Evolutionary conservation across 345 rosid species (phyloP), one percentile per base, ranked within the genome.

Genomic region (Rhizophora mangle): DNA sequence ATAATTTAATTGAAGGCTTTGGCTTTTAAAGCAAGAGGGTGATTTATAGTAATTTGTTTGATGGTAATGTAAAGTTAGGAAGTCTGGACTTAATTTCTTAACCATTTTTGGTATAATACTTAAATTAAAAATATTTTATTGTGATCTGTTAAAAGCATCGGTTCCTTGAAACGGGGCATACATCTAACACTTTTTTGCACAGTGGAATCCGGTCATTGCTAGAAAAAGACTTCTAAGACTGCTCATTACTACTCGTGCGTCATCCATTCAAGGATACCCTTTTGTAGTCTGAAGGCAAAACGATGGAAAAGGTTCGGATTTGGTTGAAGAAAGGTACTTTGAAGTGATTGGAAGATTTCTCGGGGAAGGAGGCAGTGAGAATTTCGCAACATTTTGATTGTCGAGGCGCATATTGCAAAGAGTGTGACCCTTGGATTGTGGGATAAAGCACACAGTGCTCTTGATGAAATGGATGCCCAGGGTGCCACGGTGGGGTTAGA

Each of bases 391-490:
- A 57, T 72, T 81, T 91, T 1, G 89, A 89, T 94, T 61, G 72
- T 72, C 31, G 86, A 89, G 73, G 85, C 95, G 76, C 96, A 88
- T 66, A 89, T 70, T 91, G 36, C 7, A 32, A 32, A 32, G 36
- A 32, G 89, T 81, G 85, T 94, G 5, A 79, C 55, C 60, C 90
- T 89, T 58, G 96, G 96, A 58, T 77, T 83, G 46, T 85, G 93
- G n/a, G 84, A 84, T 84, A 91, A 89, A 76, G 98, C 97, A 27
- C 98, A 91, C 43, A 82, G 87, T 72, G 79, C 88, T 68, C 85
- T 94, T 27, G 96, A 85, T 69, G 93, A 91, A 78, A 88, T 87
- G 88, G 85, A 83, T 81, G 84, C 86, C 77, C 84, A 63, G 19
- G 89, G 89, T 58, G 88, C 85, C 63, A 78, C 85, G 6, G 85